Base-by-base conservation (phyloP, 495 filamentous ascomycete species). In the Daldinia concentrica region DNA sequence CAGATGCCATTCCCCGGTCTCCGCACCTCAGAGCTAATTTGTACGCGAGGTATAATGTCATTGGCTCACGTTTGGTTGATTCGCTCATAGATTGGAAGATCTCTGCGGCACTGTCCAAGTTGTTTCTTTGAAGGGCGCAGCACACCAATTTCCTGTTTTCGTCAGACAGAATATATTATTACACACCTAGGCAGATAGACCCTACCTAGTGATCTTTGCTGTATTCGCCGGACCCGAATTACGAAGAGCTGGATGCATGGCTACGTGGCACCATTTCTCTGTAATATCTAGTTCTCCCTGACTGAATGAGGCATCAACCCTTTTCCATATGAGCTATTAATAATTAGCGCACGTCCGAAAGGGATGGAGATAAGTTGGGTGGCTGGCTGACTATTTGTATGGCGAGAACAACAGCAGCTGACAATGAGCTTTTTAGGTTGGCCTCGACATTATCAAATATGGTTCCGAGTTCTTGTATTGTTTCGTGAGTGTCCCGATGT, bases 281-380 rank as follows among this genome's bases (percentile, higher is more conserved):
- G 90, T 85, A 27, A 81, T 62, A 15, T 85, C 82, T 61, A 85
- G 86, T 30, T 87, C 80, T 0, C 82, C 80, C 41, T 86, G 82
- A 12, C 74, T 81, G 65, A 86, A 87, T 24, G 82, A 82, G 4
- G 81, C 77, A 37, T 93, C 91, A 30, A 92, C 80, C 48, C 83
- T 82, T 77, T 93, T 97, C 92, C 93, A 95, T 27, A 96, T 80
- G 11, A 95, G 80, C 89, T 94, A 48, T 7, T 29, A 73, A 76
- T 22, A 75, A 75, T 77, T 43, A 55, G 66, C 37, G 34, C 41
- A 39, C 1, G 30, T 17, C 26, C 26, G 6, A 32, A 50, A 51
- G 48, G 27, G 19, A 58, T n/a, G 39, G 26, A 26, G 39, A 36
- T n/a, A 7, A 8, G 26, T 34, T 22, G 3, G 14, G 27, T 55